Evolutionary conservation across 1,284 basidiomycete genomes (phyloP).

Genomic region (Vanrija pseudolonga): DNA sequence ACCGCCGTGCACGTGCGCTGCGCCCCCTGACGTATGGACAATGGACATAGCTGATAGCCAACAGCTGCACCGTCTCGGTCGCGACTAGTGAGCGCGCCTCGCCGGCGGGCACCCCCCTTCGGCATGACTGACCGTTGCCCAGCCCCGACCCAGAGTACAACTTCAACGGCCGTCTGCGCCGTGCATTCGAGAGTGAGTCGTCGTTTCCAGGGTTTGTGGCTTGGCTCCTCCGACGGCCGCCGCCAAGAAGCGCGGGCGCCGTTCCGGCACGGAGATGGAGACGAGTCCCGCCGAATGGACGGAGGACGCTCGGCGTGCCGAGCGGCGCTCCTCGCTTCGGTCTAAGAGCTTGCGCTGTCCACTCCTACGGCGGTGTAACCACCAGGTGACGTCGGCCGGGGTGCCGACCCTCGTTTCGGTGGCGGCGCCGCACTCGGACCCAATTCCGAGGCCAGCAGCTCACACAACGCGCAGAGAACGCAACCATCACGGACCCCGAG

Average conservation of each 20-base stretch:
- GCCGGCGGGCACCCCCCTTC: not conserved
- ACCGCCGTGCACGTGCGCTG: not conserved
- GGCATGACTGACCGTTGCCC: slow-evolving; percentile 5
- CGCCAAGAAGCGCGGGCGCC: too few relatives aligned
- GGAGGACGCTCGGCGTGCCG: too few relatives aligned
- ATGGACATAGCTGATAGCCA: not conserved
- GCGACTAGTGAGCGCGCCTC: slow-evolving; percentile 42
- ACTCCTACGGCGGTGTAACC: too few relatives aligned
- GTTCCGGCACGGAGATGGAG: not conserved
- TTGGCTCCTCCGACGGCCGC: not conserved
- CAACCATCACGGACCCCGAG: slow-evolving; percentile 61
- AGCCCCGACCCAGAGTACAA: slow-evolving; percentile 48
- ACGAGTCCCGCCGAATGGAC: not conserved
- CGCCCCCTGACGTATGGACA: too few relatives aligned
- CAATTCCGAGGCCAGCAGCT: not conserved
- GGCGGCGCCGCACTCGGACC: not conserved
- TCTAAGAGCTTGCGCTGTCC: too few relatives aligned
- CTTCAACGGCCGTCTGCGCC: slow-evolving; percentile 47
- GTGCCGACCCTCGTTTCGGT: not conserved
- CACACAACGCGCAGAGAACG: slow-evolving; percentile 59
- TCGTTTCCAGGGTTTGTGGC: not conserved
- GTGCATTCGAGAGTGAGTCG: slow-evolving; percentile 48
- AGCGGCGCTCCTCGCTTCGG: too few relatives aligned
- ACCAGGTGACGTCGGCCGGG: not conserved
- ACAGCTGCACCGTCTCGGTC: slow-evolving; percentile 47